Evolutionary conservation across 371 early-diverging fungal species (phyloP), one percentile per base, ranked within the genome.

Genomic region (Lichtheimia ramosa): DNA sequence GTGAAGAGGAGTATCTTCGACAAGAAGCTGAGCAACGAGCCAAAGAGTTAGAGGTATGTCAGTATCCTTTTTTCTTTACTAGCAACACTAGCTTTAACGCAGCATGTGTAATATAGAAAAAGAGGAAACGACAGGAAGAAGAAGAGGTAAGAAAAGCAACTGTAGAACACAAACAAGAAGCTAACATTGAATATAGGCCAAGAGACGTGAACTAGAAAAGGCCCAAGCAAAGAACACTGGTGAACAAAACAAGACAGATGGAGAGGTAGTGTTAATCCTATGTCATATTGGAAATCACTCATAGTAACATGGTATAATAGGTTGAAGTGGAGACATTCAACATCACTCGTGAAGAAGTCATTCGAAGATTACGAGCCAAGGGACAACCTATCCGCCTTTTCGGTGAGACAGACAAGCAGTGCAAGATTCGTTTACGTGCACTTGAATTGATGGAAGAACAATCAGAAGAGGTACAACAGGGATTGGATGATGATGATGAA

Each of bases 331-430:
- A 81, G 41, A 66, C 79, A 1, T 73, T 83, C 58, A 84, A 85
- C 59, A 86, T 92, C 48, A 73, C 91, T n/a, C 76, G 84, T 20
- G 91, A 91, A 39, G 97, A 97, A 61, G 84, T 93, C 0, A 70
- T 90, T 46, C 86, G 89, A 50, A 87, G 97, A 51, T 73, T 98
- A 53, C 82, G 98, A 21, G 90, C 92, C 3, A 88, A 90, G 54
- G 92, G 89, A 23, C 90, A 96, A 65, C 98, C 98, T 16, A 95
- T 96, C 65, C 87, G 93, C 8, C 74, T 96, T 40, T 98, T 98
- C 69, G 98, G 89, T 46, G 98, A 98, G 70, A 87, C 92, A 4
- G 89, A 93, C 63, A 74, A 77, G 27, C 85, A 91, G 63, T 92
- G 98, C 43, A 83, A 89, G 54, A 73, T 82, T 51, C 93, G 98